Evolutionary conservation across 2,329 filamentous ascomycete genomes (phyloP).

Genomic region (Botrytis galanthina): DNA sequence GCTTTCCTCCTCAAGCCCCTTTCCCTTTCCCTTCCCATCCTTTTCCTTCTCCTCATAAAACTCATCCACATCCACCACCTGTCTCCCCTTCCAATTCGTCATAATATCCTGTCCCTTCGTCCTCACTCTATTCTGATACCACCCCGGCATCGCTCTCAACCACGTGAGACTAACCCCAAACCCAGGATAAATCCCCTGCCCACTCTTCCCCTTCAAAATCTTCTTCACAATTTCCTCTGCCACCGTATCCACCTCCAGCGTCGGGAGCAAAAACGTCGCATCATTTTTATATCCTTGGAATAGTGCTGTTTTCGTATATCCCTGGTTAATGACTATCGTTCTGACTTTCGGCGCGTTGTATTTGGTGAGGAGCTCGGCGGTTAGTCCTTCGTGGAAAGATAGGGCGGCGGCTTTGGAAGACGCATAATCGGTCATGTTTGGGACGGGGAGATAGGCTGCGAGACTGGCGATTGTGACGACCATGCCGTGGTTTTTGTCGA

Average conservation of each 20-base stretch:
- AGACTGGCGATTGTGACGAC: constrained; percentile 67
- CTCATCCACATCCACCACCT: constrained; percentile 37
- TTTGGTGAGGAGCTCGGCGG: constrained; percentile 54
- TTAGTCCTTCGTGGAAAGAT: constrained; percentile 65
- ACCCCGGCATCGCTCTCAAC: constrained; percentile 57
- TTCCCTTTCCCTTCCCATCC: constrained; percentile 22
- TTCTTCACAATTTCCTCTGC: constrained; percentile 61
- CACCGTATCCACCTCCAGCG: constrained; percentile 60
- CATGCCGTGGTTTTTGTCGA: constrained; percentile 65
- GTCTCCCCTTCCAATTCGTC: constrained; percentile 36
- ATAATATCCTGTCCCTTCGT: constrained; percentile 39
- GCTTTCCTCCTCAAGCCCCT: constrained; percentile 25
- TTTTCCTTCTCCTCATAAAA: constrained; percentile 29
- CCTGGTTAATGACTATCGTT: constrained; percentile 64
- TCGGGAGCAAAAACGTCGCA: constrained; percentile 50
- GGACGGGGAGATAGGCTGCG: constrained; percentile 58
- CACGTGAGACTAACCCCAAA: constrained; percentile 44
- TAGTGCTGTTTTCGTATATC: constrained; percentile 59
- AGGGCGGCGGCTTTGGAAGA: constrained; percentile 65
- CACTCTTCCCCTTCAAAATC: constrained; percentile 56
- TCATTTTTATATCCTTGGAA: constrained; percentile 56
- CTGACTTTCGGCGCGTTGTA: constrained; percentile 64
- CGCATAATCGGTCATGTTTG: constrained; percentile 66
- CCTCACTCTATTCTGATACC: constrained; percentile 57
- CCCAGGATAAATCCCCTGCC: constrained; percentile 54